Conservation (phyloP, 208 protist species). For the Trypanosomatidae sp. region DNA sequence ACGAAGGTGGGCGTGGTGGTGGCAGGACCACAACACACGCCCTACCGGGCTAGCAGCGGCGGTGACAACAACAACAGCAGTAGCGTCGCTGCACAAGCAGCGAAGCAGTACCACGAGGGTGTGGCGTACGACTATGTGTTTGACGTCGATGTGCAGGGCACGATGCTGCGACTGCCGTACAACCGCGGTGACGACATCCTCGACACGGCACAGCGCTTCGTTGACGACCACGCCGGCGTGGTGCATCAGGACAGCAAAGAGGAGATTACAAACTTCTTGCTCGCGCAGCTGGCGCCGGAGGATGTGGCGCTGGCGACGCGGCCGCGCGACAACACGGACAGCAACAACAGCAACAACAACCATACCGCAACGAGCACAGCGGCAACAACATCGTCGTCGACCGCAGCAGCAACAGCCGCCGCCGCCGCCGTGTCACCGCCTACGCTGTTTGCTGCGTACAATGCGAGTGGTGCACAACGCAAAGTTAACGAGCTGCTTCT, state of each 20-base stretch:
- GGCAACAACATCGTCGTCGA: background rate
- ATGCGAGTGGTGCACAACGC: slow-evolving; percentile 19
- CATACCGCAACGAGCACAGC: background rate
- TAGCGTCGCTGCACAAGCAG: slow-evolving; percentile 13
- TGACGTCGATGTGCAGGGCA: slow-evolving; percentile 81
- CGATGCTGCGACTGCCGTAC: slow-evolving; percentile 84
- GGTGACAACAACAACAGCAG: background rate
- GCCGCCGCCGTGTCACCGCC: background rate
- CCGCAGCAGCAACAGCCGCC: background rate
- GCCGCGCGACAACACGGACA: slow-evolving; percentile 6
- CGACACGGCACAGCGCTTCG: slow-evolving; percentile 83
- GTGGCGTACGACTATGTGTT: slow-evolving; percentile 93
- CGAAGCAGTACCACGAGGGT: slow-evolving; percentile 77
- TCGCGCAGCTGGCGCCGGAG: slow-evolving; percentile 31
- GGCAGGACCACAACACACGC: slow-evolving; percentile 26
- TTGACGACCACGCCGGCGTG: slow-evolving; percentile 56
- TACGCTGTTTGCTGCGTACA: slow-evolving; percentile 33
- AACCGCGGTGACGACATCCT: slow-evolving; percentile 82
- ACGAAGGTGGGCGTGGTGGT: slow-evolving; percentile 90
- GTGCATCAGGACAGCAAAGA: slow-evolving; percentile 82
- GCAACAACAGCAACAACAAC: slow-evolving; percentile 2
- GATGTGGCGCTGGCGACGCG: slow-evolving; percentile 20
- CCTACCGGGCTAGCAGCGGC: slow-evolving; percentile 15
- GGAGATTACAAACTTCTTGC: slow-evolving; percentile 88
- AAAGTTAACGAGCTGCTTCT: slow-evolving; percentile 35